Base-by-base conservation (phyloP, 495 filamentous ascomycete species). In the Venustampulla echinocandica region DNA sequence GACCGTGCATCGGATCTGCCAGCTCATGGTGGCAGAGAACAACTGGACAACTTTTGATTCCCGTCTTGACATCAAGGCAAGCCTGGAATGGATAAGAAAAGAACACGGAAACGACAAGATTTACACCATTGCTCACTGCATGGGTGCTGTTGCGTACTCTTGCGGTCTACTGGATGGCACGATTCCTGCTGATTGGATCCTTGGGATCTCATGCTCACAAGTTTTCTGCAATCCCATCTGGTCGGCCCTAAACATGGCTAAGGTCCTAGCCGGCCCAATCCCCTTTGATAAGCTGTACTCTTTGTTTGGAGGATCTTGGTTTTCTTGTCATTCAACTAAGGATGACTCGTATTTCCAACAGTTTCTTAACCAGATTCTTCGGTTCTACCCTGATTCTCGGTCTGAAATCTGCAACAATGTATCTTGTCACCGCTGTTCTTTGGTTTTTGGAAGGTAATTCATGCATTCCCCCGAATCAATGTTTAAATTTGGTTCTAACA, bases 151-250 rank as follows among this genome's bases (percentile, higher is more conserved):
- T 0, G 73, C 80, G 10, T 69, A 79, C 19, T 62, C 68, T 0
- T 64, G 68, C 24, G 81, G 79, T 28, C 63, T 86, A 0, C 69
- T 86, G 2, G 79, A 83, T 56, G 81, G 81, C 36, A 76, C 72
- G 0, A 79, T 84, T 49, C 70, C 74, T 3, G 40, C 68, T 0
- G 54, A 58, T 19, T 82, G 76, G 74, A 69, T 83, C 57, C 60
- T 63, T 28, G 81, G 81, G n/a, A 63, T 84, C 34, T 79, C 75
- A 0, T 73, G 70, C 49, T 76, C 70, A 27, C 73, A 81, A 24
- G 80, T 84, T 1, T 83, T 85, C 65, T 72, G 80, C 61, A 75
- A 81, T 57, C 79, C 79, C 5, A 65, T 74, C 27, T 84, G 76
- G 66, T 63, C 60, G 22, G 65, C 64, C 4, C 60, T 74, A 51